These are phyloP conservation scores for Yamadazyma conglobata DNA, from an alignment of 1,139 yeast genomes.

Conservation along the genomic window DNA sequence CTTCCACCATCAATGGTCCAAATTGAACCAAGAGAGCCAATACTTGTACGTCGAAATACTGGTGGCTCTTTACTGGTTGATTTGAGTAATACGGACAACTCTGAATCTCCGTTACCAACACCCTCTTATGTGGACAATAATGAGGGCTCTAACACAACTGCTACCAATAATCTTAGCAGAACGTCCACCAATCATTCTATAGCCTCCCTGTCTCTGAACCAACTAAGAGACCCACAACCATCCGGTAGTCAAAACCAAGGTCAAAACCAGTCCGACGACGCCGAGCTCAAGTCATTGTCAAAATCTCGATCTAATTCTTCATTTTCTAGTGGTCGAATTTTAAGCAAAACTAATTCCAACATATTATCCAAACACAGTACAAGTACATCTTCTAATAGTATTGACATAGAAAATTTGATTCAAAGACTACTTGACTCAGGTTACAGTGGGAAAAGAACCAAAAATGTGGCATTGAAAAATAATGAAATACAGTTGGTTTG, in stretches of 20 bases:
- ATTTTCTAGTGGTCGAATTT: conserved; percentile 12
- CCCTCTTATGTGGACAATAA: conserved; percentile 7
- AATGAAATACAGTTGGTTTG: conserved; percentile 85
- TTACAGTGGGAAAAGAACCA: conserved; percentile 87
- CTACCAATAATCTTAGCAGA: conserved; percentile 17
- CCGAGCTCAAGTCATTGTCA: conserved; percentile 9
- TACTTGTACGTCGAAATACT: conserved; percentile 46
- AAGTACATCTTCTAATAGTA: conserved; percentile 26
- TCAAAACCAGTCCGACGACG: conserved; percentile 5
- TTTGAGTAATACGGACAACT: conserved; percentile 1
- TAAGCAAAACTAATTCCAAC: conserved; percentile 15
- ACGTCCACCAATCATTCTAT: conserved; percentile 38
- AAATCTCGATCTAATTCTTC: conserved; percentile 16
- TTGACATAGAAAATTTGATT: conserved; percentile 84
- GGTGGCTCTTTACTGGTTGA: conserved; percentile 19
- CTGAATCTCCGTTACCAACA: conserved; percentile 8
- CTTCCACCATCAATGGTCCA: conserved; percentile 70
- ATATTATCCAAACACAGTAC: conserved; percentile 11
- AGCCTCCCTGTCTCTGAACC: conserved; percentile 8
- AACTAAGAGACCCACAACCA: conserved; percentile 1
- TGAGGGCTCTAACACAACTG: conserved; percentile 1
- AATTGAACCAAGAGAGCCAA: conserved; percentile 67
- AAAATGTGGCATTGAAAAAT: conserved; percentile 82
- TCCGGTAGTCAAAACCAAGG: conserved; percentile 4
- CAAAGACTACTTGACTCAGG: conserved; percentile 93